Base-by-base conservation (phyloP, 2,329 filamentous ascomycete genomes). In the Sarocladium oryzae region DNA sequence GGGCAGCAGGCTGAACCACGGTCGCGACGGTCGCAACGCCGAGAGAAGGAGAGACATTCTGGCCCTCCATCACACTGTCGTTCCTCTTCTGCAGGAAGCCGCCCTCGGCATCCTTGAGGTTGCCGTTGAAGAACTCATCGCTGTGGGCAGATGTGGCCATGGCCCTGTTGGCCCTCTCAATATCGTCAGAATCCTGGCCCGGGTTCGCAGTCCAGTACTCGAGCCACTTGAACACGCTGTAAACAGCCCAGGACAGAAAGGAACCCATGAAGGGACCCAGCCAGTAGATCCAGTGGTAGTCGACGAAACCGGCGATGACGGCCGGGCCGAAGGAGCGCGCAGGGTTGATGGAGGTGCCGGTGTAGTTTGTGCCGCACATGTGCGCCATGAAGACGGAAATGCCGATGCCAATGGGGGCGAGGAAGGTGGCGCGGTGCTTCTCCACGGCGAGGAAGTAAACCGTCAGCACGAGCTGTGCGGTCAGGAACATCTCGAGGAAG, bases 381-480 rank as follows among this genome's bases (percentile, higher is more conserved):
- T 77, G 68, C 4, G 69, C 69, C 38, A 89, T 76, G 63, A 89
- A 89, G 50, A 89, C 74, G 0, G 85, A 73, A 2, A 88, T 66
- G 1, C 87, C 87, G 57, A 90, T 88, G 11, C 83, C 85, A 3
- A 89, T 69, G 0, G 86, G 86, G 0, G 86, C 86, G 1, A 89
- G 68, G 61, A 77, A 88, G 0, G 86, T 89, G 2, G 81, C 80
- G 40, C 83, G 82, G 64, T 89, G 85, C 68, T 89, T 89, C 63
- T 88, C 84, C 3, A 81, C 79, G 0, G 84, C 85, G 40, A 88
- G 73, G 78, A 88, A 85, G 63, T 83, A 79, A 26, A 86, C 79
- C 2, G 82, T 77, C 50, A 86, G 71, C 7, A 85, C 76, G 9
- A 87, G 70, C 60, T 84, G 74, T 0, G 79, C 70, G 0, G 83